Evolutionary conservation across 495 filamentous ascomycete genomes (phyloP), one percentile per base, ranked within the genome.

Genomic region (Bryoglossum gracile): DNA sequence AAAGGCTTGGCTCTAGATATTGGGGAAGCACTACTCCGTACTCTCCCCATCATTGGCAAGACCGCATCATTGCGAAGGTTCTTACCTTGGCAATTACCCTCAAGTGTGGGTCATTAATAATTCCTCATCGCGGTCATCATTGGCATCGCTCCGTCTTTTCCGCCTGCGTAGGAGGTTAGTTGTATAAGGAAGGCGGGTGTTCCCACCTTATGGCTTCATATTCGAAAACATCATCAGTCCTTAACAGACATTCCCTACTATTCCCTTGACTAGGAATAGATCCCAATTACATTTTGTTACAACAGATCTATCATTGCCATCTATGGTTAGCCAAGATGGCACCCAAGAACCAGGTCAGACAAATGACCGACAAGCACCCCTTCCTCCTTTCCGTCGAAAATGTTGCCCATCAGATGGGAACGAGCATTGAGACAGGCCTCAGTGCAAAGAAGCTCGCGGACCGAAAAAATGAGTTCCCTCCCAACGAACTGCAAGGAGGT

Each of bases 401-500:
- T 60, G 70, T 81, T 43, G 68, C 67, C 19, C 61, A 68, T 18
- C 60, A 72, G 41, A 63, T 81, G 16, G 65, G 64, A 25, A 77
- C 77, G 4, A 68, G 78, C 61, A 55, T 78, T 38, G 80, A 85
- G 44, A 75, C 64, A 38, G 82, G 81, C n/a, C 61, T 84, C 17
- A 71, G 66, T 36, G 64, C 64, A 26, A 54, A 60, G 18, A 69
- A 77, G 51, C 77, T 78, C 17, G 54, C 64, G 4, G 62, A 75
- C 34, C 57, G 74, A 19, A 70, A 75, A 47, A 48, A 62, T 17
- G 69, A 66, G 40, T 81, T 79, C 62, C 75, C 76, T 14, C 68
- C 67, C 42, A 86, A 85, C 59, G 78, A 82, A 57, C 54, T 85
- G 24, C 74, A 78, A n/a, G 69, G 79, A 5, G 78, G 78, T 13